Base-by-base conservation (phyloP, 345 rosid species). In the Mallotus nudiflorus region DNA sequence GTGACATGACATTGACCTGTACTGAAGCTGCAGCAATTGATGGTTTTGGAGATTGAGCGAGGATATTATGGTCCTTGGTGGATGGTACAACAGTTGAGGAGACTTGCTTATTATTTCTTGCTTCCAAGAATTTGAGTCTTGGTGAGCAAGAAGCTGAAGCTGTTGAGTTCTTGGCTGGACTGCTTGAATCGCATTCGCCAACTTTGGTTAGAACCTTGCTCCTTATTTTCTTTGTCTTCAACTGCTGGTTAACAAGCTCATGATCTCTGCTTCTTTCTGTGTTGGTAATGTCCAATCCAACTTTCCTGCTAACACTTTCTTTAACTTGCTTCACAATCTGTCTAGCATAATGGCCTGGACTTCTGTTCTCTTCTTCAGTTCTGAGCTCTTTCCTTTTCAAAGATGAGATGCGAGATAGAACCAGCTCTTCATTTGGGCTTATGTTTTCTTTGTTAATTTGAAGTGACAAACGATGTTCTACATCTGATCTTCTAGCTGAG, bases 241-340 rank as follows among this genome's bases (percentile, higher is more conserved):
- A 53, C 49, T 65, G n/a, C n/a, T n/a, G 78, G 53, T 39, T 69
- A 44, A 77, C 65, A 56, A 85, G 71, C 66, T 78, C 83, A 14
- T 70, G 53, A 58, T 63, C 66, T 29, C 83, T 78, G 83, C 56
- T 83, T 55, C 61, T 77, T 33, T 79, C 77, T 6, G 83, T 84
- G 85, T 91, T 95, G 11, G 99, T 92, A 33, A 92, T 85, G 76
- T 95, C 99, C 73, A 81, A 68, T 0, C 97, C 97, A 48, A 87
- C 83, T 82, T 77, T 81, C 76, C 91, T 76, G 78, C 82, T 69
- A 0, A 89, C 89, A 24, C 80, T 86, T 73, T 85, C 97, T 77
- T 89, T 89, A 40, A 90, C 84, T 74, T 92, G 97, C 80, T 83
- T 84, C 82, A 83, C 89, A 25, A 90, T 90, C 82, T 92, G 93